Evolutionary conservation across 2,329 filamentous ascomycete species (phyloP).

Genomic region (Cercospora sp.): DNA sequence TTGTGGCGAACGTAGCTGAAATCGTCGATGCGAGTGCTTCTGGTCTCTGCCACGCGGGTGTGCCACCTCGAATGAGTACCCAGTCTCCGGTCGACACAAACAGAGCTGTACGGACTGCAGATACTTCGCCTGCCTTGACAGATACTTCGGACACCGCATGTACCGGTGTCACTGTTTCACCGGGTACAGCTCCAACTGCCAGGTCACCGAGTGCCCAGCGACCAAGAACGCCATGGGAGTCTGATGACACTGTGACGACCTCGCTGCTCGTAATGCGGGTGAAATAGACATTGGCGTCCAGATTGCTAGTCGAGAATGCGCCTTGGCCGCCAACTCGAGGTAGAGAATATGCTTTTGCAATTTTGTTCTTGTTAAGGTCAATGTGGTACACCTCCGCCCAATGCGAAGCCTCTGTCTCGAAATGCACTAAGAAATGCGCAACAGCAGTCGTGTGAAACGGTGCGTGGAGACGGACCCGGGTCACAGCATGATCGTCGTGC

Average conservation of each 20-base stretch:
- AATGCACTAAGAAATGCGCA: constrained; percentile 84
- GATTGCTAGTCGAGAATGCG: constrained; percentile 75
- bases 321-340: constrained; percentile 69
- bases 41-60: constrained; percentile 73
- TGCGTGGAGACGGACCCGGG: constrained; percentile 67
- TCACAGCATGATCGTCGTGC: constrained; percentile 40
- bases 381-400: constrained; percentile 87
- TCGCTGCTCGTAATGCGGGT: constrained; percentile 77
- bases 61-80: constrained; percentile 80
- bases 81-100: constrained; percentile 69
- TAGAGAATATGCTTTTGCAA: constrained; percentile 78
- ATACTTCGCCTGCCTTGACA: constrained; percentile 65
- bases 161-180: constrained; percentile 46
- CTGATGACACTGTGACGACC: constrained; percentile 71
- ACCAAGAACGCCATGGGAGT: constrained; percentile 72
- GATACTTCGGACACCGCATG: constrained; percentile 82
- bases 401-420: constrained; percentile 66
- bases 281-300: constrained; percentile 83
- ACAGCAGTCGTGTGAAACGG: constrained; percentile 69
- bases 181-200: constrained; percentile 25
- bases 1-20: constrained; percentile 75
- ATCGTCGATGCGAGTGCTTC: constrained; percentile 81
- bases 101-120: constrained; percentile 75
- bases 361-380: constrained; percentile 65
- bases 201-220: constrained; percentile 65